Evolutionary conservation across 768 basidiomycete species (phyloP).

Genomic region (Filobasidium wieringae): DNA sequence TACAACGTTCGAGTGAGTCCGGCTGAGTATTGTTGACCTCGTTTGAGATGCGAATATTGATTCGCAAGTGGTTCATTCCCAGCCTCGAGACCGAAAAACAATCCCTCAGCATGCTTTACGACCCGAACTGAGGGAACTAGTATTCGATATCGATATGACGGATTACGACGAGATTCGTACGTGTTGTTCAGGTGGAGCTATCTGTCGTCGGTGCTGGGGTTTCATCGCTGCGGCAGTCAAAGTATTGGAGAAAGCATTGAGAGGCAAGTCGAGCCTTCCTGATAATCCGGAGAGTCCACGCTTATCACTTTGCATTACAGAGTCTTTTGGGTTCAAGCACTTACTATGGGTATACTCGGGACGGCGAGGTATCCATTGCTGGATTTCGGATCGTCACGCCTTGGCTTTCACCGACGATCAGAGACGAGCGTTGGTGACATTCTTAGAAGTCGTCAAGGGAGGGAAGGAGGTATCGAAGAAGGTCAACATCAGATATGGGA

Average conservation of each 20-base stretch:
- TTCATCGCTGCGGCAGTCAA: constrained; percentile 88
- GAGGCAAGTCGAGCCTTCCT: constrained; percentile 46
- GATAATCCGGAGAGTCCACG: background rate
- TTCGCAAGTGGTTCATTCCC: background rate
- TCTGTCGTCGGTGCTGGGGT: constrained; percentile 86
- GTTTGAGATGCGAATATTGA: background rate
- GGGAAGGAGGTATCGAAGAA: constrained; percentile 71
- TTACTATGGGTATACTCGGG: constrained; percentile 98
- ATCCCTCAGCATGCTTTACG: constrained; percentile 56
- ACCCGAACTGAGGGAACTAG: constrained; percentile 76
- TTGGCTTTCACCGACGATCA: constrained; percentile 85
- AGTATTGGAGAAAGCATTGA: constrained; percentile 64
- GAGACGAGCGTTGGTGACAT: constrained; percentile 71
- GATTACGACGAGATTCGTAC: constrained; percentile 94
- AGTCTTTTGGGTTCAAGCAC: constrained; percentile 81
- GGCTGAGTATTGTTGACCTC: background rate
- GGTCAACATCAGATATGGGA: constrained; percentile 54
- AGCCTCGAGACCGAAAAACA: constrained; percentile 86
- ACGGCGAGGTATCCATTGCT: constrained; percentile 93
- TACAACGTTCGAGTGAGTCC: constrained; percentile 71
- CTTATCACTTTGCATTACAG: constrained; percentile 22
- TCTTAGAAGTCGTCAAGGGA: constrained; percentile 69
- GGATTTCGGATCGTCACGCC: constrained; percentile 84
- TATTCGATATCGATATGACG: constrained; percentile 99
- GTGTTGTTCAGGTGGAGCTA: constrained; percentile 80